These are phyloP conservation scores for Odontarrhena argentea DNA, from an alignment of 345 rosid species.

Conservation along the genomic window DNA sequence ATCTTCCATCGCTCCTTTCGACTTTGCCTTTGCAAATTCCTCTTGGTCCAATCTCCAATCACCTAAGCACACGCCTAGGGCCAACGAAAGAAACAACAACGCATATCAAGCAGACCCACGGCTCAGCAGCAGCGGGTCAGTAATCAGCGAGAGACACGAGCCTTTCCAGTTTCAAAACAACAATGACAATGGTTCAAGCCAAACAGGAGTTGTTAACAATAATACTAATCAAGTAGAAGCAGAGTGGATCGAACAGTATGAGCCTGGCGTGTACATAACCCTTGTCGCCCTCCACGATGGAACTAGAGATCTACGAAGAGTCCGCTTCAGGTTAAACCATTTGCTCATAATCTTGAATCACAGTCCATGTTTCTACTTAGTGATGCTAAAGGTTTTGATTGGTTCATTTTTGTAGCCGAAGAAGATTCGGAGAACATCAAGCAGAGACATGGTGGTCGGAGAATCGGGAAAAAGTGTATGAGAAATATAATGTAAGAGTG, in stretches of 20 bases:
- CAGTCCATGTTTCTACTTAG: background rate
- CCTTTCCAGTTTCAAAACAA: conserved; percentile 49
- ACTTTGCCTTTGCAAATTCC: conserved; percentile 52
- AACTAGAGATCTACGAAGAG: conserved; percentile 90
- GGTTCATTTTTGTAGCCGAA: conserved; percentile 55
- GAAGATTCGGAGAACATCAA: conserved; percentile 93
- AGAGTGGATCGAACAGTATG: conserved; percentile 96
- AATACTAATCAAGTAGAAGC: conserved; percentile 69
- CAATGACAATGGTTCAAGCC: conserved; percentile 54
- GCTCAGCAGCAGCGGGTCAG: conserved; percentile 53
- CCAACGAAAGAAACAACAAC: conserved; percentile 46
- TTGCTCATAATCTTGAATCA: conserved; percentile 6
- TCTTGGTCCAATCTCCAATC: conserved; percentile 46
- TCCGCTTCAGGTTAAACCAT: conserved; percentile 83
- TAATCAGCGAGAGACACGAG: conserved; percentile 54
- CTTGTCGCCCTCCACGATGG: conserved; percentile 86
- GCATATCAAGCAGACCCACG: conserved; percentile 45
- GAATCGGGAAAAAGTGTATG: conserved; percentile 85
- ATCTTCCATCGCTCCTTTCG: conserved; percentile 52
- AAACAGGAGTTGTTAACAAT: conserved; percentile 39
- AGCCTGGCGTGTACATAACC: conserved; percentile 93
- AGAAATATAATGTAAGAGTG: conserved; percentile 76
- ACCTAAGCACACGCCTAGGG: conserved; percentile 47
- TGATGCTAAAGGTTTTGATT: conserved; percentile 21
- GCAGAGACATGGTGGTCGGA: conserved; percentile 99